phyloP scores from a whole-genome alignment of 257 asterid genomes.

The Asclepias syriaca region DNA sequence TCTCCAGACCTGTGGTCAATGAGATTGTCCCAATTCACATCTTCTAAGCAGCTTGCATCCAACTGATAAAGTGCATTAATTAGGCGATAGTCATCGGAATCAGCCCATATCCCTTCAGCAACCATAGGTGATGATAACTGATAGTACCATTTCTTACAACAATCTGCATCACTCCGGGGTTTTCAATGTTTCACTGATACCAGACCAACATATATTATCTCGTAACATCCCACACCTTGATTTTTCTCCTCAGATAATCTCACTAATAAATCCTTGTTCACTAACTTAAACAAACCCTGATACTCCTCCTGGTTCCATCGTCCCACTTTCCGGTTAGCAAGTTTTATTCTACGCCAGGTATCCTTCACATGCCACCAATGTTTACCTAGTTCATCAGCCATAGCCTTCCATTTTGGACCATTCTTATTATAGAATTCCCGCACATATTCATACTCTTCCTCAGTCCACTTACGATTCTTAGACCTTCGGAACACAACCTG shows the following conservation, averaged over 20 bases:
- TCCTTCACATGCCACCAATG: slow-evolving; percentile 27
- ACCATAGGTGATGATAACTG: slow-evolving; percentile 31
- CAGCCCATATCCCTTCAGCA: slow-evolving; percentile 23
- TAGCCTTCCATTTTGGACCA: slow-evolving; percentile 21
- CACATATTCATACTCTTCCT: slow-evolving; percentile 21
- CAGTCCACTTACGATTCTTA: slow-evolving; percentile 24
- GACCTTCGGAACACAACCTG: slow-evolving; percentile 22
- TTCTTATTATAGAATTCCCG: slow-evolving; percentile 1
- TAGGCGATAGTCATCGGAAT: slow-evolving; percentile 28
- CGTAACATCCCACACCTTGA: slow-evolving; percentile 32
- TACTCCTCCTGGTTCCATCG: slow-evolving; percentile 32
- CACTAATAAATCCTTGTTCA: slow-evolving; percentile 20
- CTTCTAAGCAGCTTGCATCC: slow-evolving; percentile 29
- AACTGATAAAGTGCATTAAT: slow-evolving; percentile 20
- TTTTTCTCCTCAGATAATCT: slow-evolving; percentile 22
- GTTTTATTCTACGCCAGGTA: slow-evolving; percentile 25
- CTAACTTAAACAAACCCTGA: slow-evolving; percentile 27
- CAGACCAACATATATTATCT: slow-evolving; percentile 28
- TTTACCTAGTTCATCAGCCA: slow-evolving; percentile 30
- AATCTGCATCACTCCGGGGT: slow-evolving; percentile 9
- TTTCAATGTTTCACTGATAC: slow-evolving; percentile 21
- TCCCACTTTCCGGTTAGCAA: slow-evolving; percentile 13
- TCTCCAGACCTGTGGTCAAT: slow-evolving; percentile 29
- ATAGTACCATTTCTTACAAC: slow-evolving; percentile 28
- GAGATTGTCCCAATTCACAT: slow-evolving; percentile 30